Evolutionary conservation across 495 filamentous ascomycete species (phyloP), one percentile per base, ranked within the genome.

Genomic region (Penicillium canescens): DNA sequence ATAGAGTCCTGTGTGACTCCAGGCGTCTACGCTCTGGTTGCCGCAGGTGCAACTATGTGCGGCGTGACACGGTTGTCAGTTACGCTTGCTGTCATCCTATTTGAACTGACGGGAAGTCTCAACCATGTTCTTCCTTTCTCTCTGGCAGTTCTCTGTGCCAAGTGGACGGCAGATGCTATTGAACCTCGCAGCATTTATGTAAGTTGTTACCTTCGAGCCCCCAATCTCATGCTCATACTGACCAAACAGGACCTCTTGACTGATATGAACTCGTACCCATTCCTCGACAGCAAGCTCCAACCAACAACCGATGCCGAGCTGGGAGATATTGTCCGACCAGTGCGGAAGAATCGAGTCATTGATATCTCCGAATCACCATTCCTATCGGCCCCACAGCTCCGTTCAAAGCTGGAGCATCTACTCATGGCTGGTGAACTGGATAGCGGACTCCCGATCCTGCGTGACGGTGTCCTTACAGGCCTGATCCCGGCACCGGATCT

Each of bases 61-160:
- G 94, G 94, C 45, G 94, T 98, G 6, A 98, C 94, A 11, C 81
- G 94, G 28, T 71, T 98, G 28, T 97, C 94, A 0, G 92, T 98
- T 10, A 97, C 94, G 2, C 82, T 98, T 1, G 91, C 91, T 11
- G 90, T 98, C 60, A 97, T 98, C 57, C 78, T 97, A 0, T 98
- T 98, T 63, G 94, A 98, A 67, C 73, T 98, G 43, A 98, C 94
- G 0, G 94, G 94, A 50, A 95, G 90, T 71, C 70, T 98, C 18
- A 87, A 97, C 62, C 94, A 98, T 59, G 94, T 98, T 23, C 78
- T 98, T 0, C 94, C 94, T 0, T 98, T 98, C 69, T 97, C 92
- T 1, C 70, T 98, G 38, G 88, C 90, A 7, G 88, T 98, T 18
- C 81, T 97, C 12, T 92, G 96, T 33, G 86, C 92, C 37, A 98